Conservation (phyloP, 1,139 yeast genomes). For the Pichia sp. region DNA sequence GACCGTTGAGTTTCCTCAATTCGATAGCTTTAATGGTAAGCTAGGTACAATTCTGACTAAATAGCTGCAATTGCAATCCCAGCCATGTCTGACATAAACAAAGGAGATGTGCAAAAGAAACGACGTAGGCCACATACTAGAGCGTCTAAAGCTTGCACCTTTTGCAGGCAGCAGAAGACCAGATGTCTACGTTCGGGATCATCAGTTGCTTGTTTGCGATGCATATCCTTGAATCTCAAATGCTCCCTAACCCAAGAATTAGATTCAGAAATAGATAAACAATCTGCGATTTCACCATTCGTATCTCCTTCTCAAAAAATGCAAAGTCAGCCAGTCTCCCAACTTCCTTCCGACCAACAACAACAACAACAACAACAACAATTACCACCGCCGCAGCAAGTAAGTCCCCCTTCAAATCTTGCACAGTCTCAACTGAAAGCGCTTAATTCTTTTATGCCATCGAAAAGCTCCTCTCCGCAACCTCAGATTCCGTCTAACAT, state of each 20-base stretch:
- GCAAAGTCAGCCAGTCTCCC: not conserved
- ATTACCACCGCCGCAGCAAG: not conserved
- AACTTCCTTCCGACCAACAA: not conserved
- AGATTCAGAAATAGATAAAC: not conserved
- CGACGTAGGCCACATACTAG: conserved; percentile 34
- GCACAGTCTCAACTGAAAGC: not conserved
- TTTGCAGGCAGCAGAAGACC: conserved; percentile 60
- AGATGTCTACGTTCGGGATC: conserved; percentile 50
- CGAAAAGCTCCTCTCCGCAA: conserved; percentile 1
- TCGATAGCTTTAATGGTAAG: too few species aligned
- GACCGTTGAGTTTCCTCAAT: too few species aligned
- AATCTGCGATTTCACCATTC: not conserved
- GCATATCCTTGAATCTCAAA: conserved; percentile 44
- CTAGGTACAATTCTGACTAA: too few species aligned
- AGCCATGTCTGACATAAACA: conserved; percentile 10
- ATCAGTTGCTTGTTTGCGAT: conserved; percentile 50
- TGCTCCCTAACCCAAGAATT: conserved; percentile 45
- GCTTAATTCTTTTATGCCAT: not conserved
- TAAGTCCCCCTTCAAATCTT: not conserved
- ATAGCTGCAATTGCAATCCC: too few species aligned
- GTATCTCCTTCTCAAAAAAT: not conserved
- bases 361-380: not conserved
- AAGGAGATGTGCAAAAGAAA: conserved; percentile 13
- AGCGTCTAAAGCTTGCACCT: conserved; percentile 53
- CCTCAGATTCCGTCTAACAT: not conserved